Conservation (phyloP, 495 filamentous ascomycete genomes). For the Barbatosphaeria neglecta region DNA sequence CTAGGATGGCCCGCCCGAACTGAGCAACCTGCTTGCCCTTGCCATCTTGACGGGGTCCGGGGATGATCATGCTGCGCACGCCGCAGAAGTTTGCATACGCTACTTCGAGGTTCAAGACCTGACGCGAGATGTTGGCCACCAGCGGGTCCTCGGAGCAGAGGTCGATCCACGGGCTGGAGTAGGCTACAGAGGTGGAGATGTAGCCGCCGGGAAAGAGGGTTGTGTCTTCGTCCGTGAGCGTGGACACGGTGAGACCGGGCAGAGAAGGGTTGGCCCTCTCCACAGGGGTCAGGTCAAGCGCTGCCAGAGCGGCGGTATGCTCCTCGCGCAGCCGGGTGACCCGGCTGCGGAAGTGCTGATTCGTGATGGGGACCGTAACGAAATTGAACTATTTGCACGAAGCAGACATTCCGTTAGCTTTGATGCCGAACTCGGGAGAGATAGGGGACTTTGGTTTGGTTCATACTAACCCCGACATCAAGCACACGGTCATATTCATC, state of each 20-base stretch:
- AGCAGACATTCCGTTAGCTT: constrained; percentile 2
- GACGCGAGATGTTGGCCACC: constrained; percentile 70
- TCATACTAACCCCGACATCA: constrained; percentile 43
- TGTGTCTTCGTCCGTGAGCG: constrained; percentile 63
- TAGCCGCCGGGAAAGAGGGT: constrained; percentile 58
- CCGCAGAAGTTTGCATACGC: constrained; percentile 94
- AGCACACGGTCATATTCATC: constrained; percentile 57
- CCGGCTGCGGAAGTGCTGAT: constrained; percentile 63
- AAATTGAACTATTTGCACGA: constrained; percentile 99
- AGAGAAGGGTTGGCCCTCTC: constrained; percentile 17
- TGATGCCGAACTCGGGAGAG: not conserved
- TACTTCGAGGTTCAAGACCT: constrained; percentile 81
- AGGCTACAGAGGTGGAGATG: constrained; percentile 58
- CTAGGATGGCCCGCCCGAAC: constrained; percentile 77
- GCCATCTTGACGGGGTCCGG: constrained; percentile 50
- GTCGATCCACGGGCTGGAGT: constrained; percentile 82
- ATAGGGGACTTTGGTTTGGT: not conserved
- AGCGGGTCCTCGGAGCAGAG: constrained; percentile 71
- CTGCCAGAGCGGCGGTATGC: constrained; percentile 31
- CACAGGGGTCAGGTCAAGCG: constrained; percentile 7
- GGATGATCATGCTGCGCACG: constrained; percentile 67
- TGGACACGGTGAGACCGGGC: constrained; percentile 48
- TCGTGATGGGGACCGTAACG: constrained; percentile 83
- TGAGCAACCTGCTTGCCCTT: constrained; percentile 39
- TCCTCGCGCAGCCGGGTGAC: constrained; percentile 54